Evolutionary conservation across 2,329 filamentous ascomycete genomes (phyloP).

Genomic region (Aureobasidium sp.): DNA sequence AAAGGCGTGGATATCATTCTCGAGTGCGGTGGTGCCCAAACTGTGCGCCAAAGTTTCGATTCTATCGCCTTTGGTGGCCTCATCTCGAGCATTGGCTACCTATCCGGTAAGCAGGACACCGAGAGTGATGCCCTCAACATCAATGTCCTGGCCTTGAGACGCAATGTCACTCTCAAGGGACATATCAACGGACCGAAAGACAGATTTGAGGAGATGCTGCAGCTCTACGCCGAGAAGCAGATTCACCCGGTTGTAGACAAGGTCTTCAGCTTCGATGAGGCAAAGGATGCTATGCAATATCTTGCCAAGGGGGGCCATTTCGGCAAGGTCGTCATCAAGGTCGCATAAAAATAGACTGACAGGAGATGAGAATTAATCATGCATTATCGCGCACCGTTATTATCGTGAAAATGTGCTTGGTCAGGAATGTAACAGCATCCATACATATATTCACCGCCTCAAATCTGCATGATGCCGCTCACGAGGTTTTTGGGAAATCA

Average conservation of each 20-base stretch:
- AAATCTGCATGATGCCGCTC: neutral
- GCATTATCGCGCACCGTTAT: conserved; percentile 1
- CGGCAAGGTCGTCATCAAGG: conserved; percentile 33
- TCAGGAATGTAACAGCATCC: neutral
- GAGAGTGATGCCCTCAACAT: conserved; percentile 48
- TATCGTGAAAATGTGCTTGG: neutral
- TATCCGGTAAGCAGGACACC: conserved; percentile 47
- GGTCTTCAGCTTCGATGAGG: conserved; percentile 33
- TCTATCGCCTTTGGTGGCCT: conserved; percentile 34
- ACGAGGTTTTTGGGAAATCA: neutral
- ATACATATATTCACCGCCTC: neutral
- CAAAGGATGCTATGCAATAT: conserved; percentile 34
- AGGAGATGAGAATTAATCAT: conserved; percentile 1
- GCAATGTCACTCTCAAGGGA: conserved; percentile 47
- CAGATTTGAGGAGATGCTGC: conserved; percentile 37
- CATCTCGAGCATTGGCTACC: conserved; percentile 37
- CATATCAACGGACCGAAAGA: conserved; percentile 56
- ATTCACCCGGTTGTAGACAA: conserved; percentile 34
- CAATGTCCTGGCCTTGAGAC: conserved; percentile 46
- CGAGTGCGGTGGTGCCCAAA: conserved; percentile 43
- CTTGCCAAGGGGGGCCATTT: conserved; percentile 37
- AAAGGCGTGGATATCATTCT: conserved; percentile 42
- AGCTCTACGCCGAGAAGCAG: conserved; percentile 33
- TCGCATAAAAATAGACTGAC: conserved; percentile 14
- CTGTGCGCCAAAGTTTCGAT: conserved; percentile 36